phyloP scores from a whole-genome alignment of 2,329 filamentous ascomycete species.

The Verticillium tricorpus region DNA sequence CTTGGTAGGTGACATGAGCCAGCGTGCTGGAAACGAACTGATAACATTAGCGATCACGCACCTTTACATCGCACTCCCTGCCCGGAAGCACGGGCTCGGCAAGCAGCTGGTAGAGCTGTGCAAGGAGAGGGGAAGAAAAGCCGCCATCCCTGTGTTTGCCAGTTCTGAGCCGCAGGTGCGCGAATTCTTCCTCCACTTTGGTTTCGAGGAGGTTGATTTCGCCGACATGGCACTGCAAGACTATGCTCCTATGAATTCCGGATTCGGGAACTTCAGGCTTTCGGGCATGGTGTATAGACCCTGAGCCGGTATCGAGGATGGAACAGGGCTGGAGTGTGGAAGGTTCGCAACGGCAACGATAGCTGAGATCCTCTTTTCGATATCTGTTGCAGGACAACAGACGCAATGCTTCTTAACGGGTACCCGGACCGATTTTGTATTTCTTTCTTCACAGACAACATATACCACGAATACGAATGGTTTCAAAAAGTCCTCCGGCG shows the following conservation, averaged over 20 bases:
- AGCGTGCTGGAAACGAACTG: neutral
- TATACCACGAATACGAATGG: too few species aligned
- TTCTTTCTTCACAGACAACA: too few species aligned
- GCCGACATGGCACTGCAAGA: neutral
- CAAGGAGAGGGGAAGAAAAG: neutral
- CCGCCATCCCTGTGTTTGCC: neutral
- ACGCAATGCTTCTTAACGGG: too few species aligned
- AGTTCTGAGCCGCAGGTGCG: neutral
- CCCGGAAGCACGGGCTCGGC: neutral
- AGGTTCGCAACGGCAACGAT: too few species aligned
- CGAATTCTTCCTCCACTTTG: neutral
- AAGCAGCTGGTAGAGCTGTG: neutral
- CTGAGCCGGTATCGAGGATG: neutral
- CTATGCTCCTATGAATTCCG: neutral
- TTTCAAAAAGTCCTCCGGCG: too few species aligned
- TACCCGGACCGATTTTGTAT: too few species aligned
- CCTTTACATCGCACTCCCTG: neutral
- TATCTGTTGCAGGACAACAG: too few species aligned
- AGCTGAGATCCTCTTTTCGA: too few species aligned
- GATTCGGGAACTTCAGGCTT: neutral
- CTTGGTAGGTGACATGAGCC: neutral
- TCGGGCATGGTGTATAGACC: neutral
- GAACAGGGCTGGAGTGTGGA: too few species aligned
- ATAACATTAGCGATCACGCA: neutral
- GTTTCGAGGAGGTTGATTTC: neutral